Conservation (phyloP, 2,329 filamentous ascomycete species). For the Microcera coccophila region DNA sequence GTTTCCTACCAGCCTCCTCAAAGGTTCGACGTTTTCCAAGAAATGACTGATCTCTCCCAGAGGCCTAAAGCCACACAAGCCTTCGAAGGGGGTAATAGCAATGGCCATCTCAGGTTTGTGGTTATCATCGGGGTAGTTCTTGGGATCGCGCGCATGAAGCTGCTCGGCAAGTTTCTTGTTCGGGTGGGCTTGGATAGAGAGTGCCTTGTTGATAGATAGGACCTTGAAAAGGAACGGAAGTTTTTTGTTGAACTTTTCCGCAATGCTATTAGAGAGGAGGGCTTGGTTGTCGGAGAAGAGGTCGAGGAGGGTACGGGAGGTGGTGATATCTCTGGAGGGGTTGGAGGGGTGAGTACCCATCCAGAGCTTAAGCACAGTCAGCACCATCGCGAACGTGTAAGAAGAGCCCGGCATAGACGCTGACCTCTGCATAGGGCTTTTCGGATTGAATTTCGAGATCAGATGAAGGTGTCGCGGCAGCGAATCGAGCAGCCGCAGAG, state of each 20-base stretch:
- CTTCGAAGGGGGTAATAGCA: conserved; percentile 92
- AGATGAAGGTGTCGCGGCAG: conserved; percentile 72
- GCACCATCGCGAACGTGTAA: conserved; percentile 2
- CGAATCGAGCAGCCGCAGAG: conserved; percentile 86
- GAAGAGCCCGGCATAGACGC: no score
- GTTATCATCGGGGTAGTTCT: conserved; percentile 98
- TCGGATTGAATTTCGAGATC: conserved; percentile 76
- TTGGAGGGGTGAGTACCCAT: conserved; percentile 98
- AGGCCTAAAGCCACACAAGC: conserved; percentile 91
- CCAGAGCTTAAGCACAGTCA: conserved; percentile 71
- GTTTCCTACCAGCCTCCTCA: conserved; percentile 65
- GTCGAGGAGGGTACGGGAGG: conserved; percentile 81
- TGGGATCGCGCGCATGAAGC: conserved; percentile 78
- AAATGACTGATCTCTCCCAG: conserved; percentile 84
- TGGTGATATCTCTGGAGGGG: conserved; percentile 82
- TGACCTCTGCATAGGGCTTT: conserved; percentile 90
- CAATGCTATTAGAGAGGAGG: conserved; percentile 70
- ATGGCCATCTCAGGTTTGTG: conserved; percentile 99
- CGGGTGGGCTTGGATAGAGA: conserved; percentile 95
- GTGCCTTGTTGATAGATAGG: conserved; percentile 88
- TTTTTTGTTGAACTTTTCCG: conserved; percentile 71
- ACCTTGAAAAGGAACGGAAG: conserved; percentile 98
- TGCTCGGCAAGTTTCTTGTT: conserved; percentile 89
- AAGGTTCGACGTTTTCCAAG: conserved; percentile 52
- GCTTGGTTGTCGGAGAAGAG: conserved; percentile 82